Evolutionary conservation across 1,284 basidiomycete species (phyloP), one percentile per base, ranked within the genome.

Genomic region (Cutaneotrichosporon cyanovorans): DNA sequence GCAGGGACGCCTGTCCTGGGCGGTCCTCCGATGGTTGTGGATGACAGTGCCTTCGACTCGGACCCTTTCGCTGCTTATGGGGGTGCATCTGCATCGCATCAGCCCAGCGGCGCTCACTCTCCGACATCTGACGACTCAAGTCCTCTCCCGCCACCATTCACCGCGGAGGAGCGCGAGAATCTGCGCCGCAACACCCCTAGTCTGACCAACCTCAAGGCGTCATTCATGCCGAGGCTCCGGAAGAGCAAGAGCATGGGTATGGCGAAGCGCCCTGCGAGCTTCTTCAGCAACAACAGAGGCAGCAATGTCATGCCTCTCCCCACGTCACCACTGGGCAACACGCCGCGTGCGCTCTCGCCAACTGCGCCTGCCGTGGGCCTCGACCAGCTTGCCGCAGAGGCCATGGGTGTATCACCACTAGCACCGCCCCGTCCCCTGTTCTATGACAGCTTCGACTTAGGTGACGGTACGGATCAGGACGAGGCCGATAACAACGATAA

Each of bases 21-120:
- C 14, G 25, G 25, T 12, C 15, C 4, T 31, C 16, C 34, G 15
- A 19, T n/a, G n/a, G 2, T 2, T 42, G 22, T 33, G 3, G 33
- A 38, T 22, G 43, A 30, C 10, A 43, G 46, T 6, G 44, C 30
- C 14, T 36, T 45, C 23, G 46, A 45, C 9, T 36, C 19, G 5
- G 66, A 68, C 40, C 66, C 66, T 3, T 69, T 69, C 45, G 62
- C 62, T 1, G 61, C 61, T 12, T 28, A 28, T 12, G 25, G 25
- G 12, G 25, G 8, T 7, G 8, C 25, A 28, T 28, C 25, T 7
- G 25, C 25, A 7, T 28, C 25, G 8, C 25, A 28, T 28, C 25
- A 28, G 19, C 33, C 35, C 9, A 2, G 7, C 2, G 19, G 14
- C 9, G 19, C 30, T 10, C 47, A 42, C 19, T 39, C 47, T 7